A percentile compares a stretch with the other conserved stretches of the same genome.
phyloP scores from a whole-genome alignment of 306 rosid genomes.

The Senna siamea region DNA sequence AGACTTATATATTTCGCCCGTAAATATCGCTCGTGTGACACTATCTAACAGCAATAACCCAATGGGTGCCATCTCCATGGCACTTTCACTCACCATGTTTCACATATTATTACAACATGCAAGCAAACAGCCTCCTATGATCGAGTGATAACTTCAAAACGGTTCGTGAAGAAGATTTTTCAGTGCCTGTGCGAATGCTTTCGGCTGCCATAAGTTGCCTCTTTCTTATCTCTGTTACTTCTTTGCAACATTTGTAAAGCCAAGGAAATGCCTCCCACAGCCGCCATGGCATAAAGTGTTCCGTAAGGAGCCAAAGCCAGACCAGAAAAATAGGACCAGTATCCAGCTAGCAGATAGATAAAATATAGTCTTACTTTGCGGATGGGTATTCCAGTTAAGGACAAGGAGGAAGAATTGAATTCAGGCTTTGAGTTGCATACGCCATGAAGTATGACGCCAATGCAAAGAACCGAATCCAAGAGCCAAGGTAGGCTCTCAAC shows the following conservation, averaged over 20 bases:
- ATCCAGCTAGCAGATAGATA: constrained; percentile 78
- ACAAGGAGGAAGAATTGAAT: constrained; percentile 62
- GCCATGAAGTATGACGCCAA: constrained; percentile 88
- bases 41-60: constrained; percentile 33
- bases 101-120: neutral
- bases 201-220: constrained; percentile 56
- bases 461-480: constrained; percentile 79
- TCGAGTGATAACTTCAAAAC: constrained; percentile 13
- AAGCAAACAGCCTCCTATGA: neutral
- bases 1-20: constrained; percentile 1
- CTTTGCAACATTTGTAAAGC: constrained; percentile 58
- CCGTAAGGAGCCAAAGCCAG: constrained; percentile 76
- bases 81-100: constrained; percentile 24
- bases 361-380: constrained; percentile 58
- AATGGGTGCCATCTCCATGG: neutral
- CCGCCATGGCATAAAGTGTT: constrained; percentile 72
- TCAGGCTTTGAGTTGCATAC: constrained; percentile 72
- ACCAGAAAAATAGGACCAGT: constrained; percentile 70
- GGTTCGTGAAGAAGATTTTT: constrained; percentile 30
- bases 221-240: constrained; percentile 56
- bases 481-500: constrained; percentile 80
- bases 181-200: constrained; percentile 83
- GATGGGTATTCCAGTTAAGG: constrained; percentile 52
- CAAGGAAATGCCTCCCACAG: constrained; percentile 68
- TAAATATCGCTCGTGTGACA: constrained; percentile 7